A percentile compares a stretch with the other conserved stretches of the same genome.
phyloP scores from a whole-genome alignment of 1,284 basidiomycete genomes.

The Malassezia obtusa region DNA sequence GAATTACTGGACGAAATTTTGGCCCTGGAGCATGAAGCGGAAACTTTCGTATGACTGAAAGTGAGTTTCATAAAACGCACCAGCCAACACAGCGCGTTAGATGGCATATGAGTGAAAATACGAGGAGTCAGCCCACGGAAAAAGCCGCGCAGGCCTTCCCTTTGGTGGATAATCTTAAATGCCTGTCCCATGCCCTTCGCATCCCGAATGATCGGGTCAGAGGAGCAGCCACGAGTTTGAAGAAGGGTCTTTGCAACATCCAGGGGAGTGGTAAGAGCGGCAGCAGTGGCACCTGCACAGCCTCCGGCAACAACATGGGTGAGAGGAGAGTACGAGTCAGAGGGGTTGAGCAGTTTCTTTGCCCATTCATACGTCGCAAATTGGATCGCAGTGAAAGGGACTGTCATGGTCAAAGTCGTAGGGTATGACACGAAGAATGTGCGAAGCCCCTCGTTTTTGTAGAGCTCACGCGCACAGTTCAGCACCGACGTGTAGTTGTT shows the following conservation, averaged over 20 bases:
- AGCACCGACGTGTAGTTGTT: slow-evolving; percentile 77
- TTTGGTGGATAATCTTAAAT: slow-evolving; percentile 71
- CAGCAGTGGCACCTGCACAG: slow-evolving; percentile 83
- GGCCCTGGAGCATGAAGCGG: slow-evolving; percentile 41
- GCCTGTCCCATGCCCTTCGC: slow-evolving; percentile 80
- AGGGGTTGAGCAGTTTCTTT: slow-evolving; percentile 77
- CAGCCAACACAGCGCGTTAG: slow-evolving; percentile 93
- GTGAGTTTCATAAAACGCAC: slow-evolving; percentile 11
- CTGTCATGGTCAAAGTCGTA: slow-evolving; percentile 82
- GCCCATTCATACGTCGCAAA: slow-evolving; percentile 93
- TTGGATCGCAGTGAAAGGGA: slow-evolving; percentile 96
- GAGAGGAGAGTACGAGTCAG: slow-evolving; percentile 73
- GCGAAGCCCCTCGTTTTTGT: slow-evolving; percentile 69
- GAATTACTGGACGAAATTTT: not conserved
- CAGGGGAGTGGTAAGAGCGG: slow-evolving; percentile 87
- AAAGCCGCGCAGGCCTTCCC: slow-evolving; percentile 79
- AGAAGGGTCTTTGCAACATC: slow-evolving; percentile 98
- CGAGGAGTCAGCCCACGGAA: slow-evolving; percentile 77
- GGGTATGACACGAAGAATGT: slow-evolving; percentile 99
- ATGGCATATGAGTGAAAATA: slow-evolving; percentile 90
- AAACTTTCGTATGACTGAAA: slow-evolving; percentile 44
- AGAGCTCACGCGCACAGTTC: slow-evolving; percentile 72
- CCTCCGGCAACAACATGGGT: slow-evolving; percentile 87
- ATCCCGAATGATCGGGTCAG: slow-evolving; percentile 70
- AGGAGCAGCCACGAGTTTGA: slow-evolving; percentile 79